Evolutionary conservation across 2,329 filamentous ascomycete species (phyloP), one percentile per base, ranked within the genome.

Genomic region (Apiospora aurea): DNA sequence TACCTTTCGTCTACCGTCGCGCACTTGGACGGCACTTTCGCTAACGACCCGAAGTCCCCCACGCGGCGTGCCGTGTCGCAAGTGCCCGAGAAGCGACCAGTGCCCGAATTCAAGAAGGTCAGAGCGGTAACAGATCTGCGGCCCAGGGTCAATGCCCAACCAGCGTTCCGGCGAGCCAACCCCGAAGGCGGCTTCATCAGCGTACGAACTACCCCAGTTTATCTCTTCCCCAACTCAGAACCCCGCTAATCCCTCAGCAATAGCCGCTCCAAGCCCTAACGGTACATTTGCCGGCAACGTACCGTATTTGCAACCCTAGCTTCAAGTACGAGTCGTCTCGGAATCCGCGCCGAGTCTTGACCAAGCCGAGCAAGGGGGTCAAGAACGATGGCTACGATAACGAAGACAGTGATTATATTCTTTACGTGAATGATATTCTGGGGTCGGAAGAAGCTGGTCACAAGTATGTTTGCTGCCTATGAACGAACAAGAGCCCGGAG

Each of bases 371-470:
- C 88, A 99, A 99, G 84, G 96, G 96, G 18, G 90, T 94, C 74
- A 99, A 99, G 88, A 99, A 99, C 79, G 96, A 99, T 84, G 96
- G 96, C 4, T 99, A 96, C 79, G 96, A 99, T 80, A 99, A 99
- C 77, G 96, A 99, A 81, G 96, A 99, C 77, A 98, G 96, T 82
- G 96, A 99, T 80, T 99, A 99, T 81, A 99, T 99, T 79, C 90
- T 99, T 76, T 99, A 98, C 78, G 96, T 99, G 78, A 99, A 99
- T 82, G 96, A 99, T 81, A 99, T 99, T 75, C 86, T 99, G 71
- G 96, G 96, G 13, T 98, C 96, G 18, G 96, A 99, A 83, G 96
- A 99, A 82, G 96, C 96, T 74, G 96, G 96, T 53, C 96, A 99
- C 86, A 99, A 98, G 94, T 95, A 86, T 77, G 91, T 8, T 38